A percentile compares a stretch with the other conserved stretches of the same genome.
Evolutionary conservation across 208 protist species (phyloP).

Genomic region (Angomonas deanei): DNA sequence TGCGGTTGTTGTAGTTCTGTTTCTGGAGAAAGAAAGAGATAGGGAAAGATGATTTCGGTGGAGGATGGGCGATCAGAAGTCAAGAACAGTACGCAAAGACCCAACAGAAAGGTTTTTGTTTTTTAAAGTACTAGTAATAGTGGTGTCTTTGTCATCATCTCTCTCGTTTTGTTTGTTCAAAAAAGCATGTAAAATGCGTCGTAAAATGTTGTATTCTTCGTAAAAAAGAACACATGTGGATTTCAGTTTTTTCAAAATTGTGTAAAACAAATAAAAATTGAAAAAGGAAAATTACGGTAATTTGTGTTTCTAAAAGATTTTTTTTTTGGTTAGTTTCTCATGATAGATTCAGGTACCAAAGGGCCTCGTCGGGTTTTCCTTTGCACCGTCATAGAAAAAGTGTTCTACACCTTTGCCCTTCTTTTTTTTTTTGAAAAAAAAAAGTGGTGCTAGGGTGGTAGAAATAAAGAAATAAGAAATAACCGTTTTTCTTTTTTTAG

Average conservation of each 20-base stretch:
- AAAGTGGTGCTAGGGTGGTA: slow-evolving; percentile 10
- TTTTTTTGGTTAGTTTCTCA: background rate
- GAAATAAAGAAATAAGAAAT: slow-evolving; percentile 11
- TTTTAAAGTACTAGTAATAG: background rate
- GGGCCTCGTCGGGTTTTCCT: background rate
- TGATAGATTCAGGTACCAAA: slow-evolving; percentile 6
- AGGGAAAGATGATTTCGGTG: too few species aligned
- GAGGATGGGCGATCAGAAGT: too few species aligned
- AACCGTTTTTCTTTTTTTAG: background rate
- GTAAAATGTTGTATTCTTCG: background rate
- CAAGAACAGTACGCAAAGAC: background rate
- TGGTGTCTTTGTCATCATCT: background rate
- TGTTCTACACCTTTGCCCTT: too few species aligned
- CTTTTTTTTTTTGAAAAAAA: slow-evolving; percentile 11
- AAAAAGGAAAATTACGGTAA: background rate
- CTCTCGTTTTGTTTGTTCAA: background rate
- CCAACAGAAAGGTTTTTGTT: background rate
- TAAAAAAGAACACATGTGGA: too few species aligned
- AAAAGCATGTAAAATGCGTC: too few species aligned
- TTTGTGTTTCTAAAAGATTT: slow-evolving; percentile 1
- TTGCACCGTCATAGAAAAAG: slow-evolving; percentile 10
- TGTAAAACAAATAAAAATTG: slow-evolving; percentile 4
- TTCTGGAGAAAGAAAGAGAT: too few species aligned
- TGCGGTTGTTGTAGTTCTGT: too few species aligned
- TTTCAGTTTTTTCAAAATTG: background rate